Percentiles rank a stretch among this genome's conserved stretches.
These are phyloP conservation scores for Gaeumannomyces tritici DNA, from an alignment of 2,329 filamentous ascomycete species.

Conservation along the genomic window DNA sequence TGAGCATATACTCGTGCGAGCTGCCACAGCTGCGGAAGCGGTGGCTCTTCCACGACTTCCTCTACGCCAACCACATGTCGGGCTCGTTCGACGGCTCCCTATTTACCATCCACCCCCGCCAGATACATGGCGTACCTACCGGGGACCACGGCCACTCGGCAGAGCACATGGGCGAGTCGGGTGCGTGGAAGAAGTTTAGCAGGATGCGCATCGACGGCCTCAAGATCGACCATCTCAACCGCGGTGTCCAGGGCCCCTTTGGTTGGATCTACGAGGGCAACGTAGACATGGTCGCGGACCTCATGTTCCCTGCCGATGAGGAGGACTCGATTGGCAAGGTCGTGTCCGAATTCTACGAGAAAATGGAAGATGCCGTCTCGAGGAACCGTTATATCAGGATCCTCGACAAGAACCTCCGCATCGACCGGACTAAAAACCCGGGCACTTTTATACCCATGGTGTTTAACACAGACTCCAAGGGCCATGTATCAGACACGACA, in stretches of 20 bases:
- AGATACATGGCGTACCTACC: conserved; percentile 72
- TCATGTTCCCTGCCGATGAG: conserved; percentile 84
- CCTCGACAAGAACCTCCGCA: conserved; percentile 33
- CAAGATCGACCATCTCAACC: conserved; percentile 91
- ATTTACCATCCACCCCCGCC: conserved; percentile 92
- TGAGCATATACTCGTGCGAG: conserved; percentile 94
- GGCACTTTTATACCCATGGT: not conserved
- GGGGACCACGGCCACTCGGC: conserved; percentile 38
- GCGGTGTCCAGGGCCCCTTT: conserved; percentile 86
- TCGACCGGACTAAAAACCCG: not conserved
- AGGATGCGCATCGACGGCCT: conserved; percentile 85
- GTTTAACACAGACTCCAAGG: not conserved
- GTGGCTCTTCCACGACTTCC: conserved; percentile 95
- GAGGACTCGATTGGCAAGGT: conserved; percentile 89
- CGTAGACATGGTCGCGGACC: conserved; percentile 90
- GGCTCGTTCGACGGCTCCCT: conserved; percentile 91
- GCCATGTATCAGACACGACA: not conserved
- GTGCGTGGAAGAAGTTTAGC: conserved; percentile 91
- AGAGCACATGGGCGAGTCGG: conserved; percentile 53
- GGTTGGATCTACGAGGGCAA: conserved; percentile 98
- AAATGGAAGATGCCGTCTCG: conserved; percentile 84
- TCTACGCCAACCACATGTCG: conserved; percentile 92
- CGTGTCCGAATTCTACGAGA: conserved; percentile 94
- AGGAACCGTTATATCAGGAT: conserved; percentile 59
- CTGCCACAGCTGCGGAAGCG: conserved; percentile 87